phyloP scores from a whole-genome alignment of 768 basidiomycete genomes.

The Boletellus ananiceps region DNA sequence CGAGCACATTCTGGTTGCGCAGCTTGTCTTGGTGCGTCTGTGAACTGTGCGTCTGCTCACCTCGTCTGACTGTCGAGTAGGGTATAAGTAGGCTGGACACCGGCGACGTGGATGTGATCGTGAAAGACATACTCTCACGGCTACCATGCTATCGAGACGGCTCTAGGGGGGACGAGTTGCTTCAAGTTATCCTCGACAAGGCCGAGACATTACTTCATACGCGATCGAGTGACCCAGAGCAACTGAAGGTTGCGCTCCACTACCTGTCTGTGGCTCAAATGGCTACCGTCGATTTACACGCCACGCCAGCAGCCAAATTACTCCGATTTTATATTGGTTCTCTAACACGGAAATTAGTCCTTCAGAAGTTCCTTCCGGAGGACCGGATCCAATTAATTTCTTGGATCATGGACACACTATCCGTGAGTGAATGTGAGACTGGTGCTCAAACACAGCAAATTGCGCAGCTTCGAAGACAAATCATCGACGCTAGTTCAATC shows the following conservation, averaged over 20 bases:
- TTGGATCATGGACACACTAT: constrained; percentile 42
- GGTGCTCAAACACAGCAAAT: constrained; percentile 26
- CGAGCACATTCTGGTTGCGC: constrained; percentile 45
- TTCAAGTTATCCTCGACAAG: constrained; percentile 37
- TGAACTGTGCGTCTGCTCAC: background rate
- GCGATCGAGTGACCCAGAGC: constrained; percentile 26
- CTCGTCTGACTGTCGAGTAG: constrained; percentile 30
- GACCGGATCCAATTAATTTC: constrained; percentile 45
- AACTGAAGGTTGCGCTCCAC: constrained; percentile 36
- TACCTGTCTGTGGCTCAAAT: constrained; percentile 46
- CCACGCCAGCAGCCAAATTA: constrained; percentile 42
- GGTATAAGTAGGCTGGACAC: constrained; percentile 43
- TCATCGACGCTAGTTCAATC: constrained; percentile 47
- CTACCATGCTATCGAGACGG: constrained; percentile 41
- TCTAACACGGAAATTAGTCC: constrained; percentile 41
- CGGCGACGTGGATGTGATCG: constrained; percentile 42
- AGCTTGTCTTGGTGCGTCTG: constrained; percentile 45
- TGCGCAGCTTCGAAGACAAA: constrained; percentile 39
- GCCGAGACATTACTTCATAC: constrained; percentile 32
- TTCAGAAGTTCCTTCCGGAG: constrained; percentile 41
- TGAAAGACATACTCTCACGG: constrained; percentile 49
- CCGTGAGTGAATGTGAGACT: constrained; percentile 33
- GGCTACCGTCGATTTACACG: constrained; percentile 38
- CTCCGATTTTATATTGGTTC: constrained; percentile 49
- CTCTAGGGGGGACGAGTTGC: constrained; percentile 36